Base-by-base conservation (phyloP, 345 rosid genomes). In the Gossypium turneri region DNA sequence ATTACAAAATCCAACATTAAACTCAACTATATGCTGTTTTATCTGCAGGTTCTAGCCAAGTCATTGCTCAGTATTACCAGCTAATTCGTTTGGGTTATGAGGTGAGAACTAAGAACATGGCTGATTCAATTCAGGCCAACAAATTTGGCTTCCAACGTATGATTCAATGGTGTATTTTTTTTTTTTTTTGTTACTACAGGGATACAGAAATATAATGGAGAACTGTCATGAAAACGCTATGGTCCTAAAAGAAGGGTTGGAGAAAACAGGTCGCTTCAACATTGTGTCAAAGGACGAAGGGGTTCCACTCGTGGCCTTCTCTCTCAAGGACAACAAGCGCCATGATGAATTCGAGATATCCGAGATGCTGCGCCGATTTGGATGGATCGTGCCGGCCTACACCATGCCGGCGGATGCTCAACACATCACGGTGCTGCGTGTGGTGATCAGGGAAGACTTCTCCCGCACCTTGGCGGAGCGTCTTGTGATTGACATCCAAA, bases 381-480 rank as follows among this genome's bases (percentile, higher is more conserved):
- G 98, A 0, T 94, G 98, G 97, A 92, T 94, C 0, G 97, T 94
- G 73, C 98, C 97, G 0, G 97, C 98, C 52, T 94, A 94, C 81
- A 88, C 93, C 10, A 92, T 94, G 97, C 98, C 98, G 0, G 93
- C 97, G 0, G 87, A 92, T 62, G 98, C 97, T 2, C 91, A 92
- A 73, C 97, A 94, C 77, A 70, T 94, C 10, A 94, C 98, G 0
- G 98, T 94, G 60, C 86, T 94, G 0, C 97, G 98, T 3, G 97
- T 94, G 4, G 98, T 94, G 19, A 83, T 92, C 0, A 82, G 98
- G 53, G 98, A 94, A 81, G 98, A 92, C 74, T 91, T 94, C 85
- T 94, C 98, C 0, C 86, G 97, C 79, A 86, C 97, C 8, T 84
- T 94, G 2, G 97, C 98, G 0, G 97, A 94, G 86, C 90, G 98